Base-by-base conservation (phyloP, 2,329 filamentous ascomycete genomes). In the Fusarium penzigii region DNA sequence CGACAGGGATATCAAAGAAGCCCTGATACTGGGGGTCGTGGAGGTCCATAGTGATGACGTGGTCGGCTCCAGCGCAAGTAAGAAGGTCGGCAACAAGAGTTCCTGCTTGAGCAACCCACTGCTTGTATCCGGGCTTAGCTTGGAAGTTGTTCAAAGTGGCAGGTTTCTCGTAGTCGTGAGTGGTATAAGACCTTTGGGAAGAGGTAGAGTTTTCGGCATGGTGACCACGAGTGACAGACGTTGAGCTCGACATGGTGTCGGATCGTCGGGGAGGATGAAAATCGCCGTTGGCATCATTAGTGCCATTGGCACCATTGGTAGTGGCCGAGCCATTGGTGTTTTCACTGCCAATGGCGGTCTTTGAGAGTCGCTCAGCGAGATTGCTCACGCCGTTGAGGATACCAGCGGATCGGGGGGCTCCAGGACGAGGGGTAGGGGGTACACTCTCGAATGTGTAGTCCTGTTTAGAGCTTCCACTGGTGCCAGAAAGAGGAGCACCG, bases 1-100 rank as follows among this genome's bases (percentile, higher is more conserved):
- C 94, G 51, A 99, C 94, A 3, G 94, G 94, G 52, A 97, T 96
- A 68, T 99, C 93, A 69, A 99, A 97, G 79, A 97, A 99, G 48
- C 94, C 94, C 74, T 99, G 94, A 68, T 97, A 97, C 73, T 99
- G 92, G 40, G 91, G 89, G 71, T 97, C 93, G 70, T 94, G 91
- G 47, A 99, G 82, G 69, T 99, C 94, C 89, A 99, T 95, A 32
- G 93, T 97, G 70, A 97, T 97, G 69, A 96, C 88, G 73, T 97
- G 94, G 71, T 99, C 93, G 42, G 94, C 92, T 59, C 94, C 94
- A 58, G 94, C 93, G 74, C 92, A 97, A 39, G 92, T 97, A 60
- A 99, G 80, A 42, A 99, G 84, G 70, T 97, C 92, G 46, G 94
- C 94, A 44, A 99, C 89, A 51, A 99, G 82, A 29, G 92, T 97